Conservation (phyloP, 345 rosid genomes). For the Acer yangbiense region DNA sequence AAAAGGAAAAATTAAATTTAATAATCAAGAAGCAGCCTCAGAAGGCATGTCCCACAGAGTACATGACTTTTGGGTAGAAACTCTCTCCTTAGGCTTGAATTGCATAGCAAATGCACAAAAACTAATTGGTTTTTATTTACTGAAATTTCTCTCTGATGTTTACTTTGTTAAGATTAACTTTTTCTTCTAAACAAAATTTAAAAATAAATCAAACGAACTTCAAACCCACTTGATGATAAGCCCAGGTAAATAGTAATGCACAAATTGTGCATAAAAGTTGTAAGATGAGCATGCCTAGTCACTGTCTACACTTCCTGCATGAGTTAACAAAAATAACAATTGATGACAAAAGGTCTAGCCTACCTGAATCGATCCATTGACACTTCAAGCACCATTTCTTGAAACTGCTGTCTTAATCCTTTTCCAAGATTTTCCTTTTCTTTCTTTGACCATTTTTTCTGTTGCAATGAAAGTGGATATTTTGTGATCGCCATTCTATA, state of each 20-base stretch:
- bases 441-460: slow-evolving; percentile 64
- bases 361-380: slow-evolving; percentile 70
- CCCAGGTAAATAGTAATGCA: neutral
- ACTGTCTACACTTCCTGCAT: neutral
- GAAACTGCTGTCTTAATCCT: slow-evolving; percentile 78
- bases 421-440: slow-evolving; percentile 74
- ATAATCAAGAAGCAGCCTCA: neutral
- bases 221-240: neutral
- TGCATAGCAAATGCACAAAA: neutral
- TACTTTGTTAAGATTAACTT: neutral
- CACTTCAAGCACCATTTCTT: slow-evolving; percentile 58
- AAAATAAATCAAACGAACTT: neutral
- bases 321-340: slow-evolving; percentile 7
- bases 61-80: neutral
- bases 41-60: neutral
- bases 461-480: slow-evolving; percentile 54
- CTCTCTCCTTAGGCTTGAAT: neutral
- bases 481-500: slow-evolving; percentile 54
- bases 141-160: neutral
- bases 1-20: neutral
- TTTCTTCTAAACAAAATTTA: neutral
- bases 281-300: neutral
- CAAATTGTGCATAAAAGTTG: neutral
- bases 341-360: neutral
- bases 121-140: neutral